These are phyloP conservation scores for Clonostachys byssicola DNA, from an alignment of 2,329 filamentous ascomycete genomes.

Conservation along the genomic window DNA sequence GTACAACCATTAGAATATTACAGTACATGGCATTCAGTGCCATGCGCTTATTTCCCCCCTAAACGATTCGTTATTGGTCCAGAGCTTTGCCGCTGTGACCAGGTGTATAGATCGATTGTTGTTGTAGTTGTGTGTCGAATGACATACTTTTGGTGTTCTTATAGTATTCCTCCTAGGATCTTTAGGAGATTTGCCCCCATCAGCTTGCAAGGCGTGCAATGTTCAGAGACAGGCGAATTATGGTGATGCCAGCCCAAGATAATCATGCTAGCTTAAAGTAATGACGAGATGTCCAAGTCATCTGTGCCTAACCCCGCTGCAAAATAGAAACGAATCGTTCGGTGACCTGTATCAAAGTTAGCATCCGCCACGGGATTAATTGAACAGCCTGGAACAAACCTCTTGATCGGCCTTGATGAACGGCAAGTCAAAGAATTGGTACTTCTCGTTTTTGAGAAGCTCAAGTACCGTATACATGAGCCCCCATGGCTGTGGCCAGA, in stretches of 20 bases:
- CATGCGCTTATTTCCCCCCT: conserved; percentile 1
- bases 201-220: no score
- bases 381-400: conserved; percentile 42
- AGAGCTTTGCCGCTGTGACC: no score
- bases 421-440: conserved; percentile 86
- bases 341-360: conserved; percentile 13
- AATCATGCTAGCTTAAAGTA: no score
- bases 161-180: no score
- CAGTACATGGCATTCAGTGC: not conserved
- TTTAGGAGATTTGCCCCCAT: no score
- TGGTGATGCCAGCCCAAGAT: no score
- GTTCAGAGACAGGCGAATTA: no score
- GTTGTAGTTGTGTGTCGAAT: no score
- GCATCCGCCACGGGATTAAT: not conserved
- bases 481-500: conserved; percentile 94
- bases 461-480: conserved; percentile 84
- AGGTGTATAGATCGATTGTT: no score
- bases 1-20: conserved; percentile 3
- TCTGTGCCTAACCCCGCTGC: not conserved
- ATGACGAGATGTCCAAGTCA: no score
- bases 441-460: conserved; percentile 85
- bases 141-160: no score
- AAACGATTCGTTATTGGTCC: not conserved
- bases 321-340: conserved; percentile 21
- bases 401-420: conserved; percentile 90